Base-by-base conservation (phyloP, 1,139 yeast species). In the Hyphopichia khmerensis region DNA sequence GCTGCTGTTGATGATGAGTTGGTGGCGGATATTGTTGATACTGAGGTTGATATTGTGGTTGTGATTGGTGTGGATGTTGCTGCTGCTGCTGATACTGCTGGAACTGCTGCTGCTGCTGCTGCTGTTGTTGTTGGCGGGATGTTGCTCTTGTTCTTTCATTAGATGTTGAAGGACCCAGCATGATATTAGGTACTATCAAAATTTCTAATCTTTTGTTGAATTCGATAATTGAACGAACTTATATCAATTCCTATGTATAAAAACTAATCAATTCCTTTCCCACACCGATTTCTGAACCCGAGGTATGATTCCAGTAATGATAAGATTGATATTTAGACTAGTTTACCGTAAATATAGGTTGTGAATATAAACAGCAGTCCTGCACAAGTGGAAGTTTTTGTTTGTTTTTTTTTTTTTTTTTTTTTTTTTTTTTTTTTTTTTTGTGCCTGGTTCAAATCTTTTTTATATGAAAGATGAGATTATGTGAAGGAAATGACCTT, bases 121-220 rank as follows among this genome's bases (percentile, higher is more conserved):
- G 34, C 8, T 32, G 34, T 32, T 32, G 34, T 16, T 32, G 36
- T 24, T 47, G 24, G 38, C 43, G 23, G 42, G 48, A 32, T 43
- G 66, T 53, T 35, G 63, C 56, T 48, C 69, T 54, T 48, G 64
- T 56, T 49, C 69, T 54, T 48, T 64, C 69, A 50, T 59, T 62
- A 40, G 65, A 60, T 36, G 67, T 63, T 27, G 68, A 62, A 40
- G 67, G 68, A 38, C 64, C 66, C 62, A 59, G 64, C 60, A 61
- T 60, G 41, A 7, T 36, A 5, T 21, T 14, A n/a, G 15, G 10
- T 13, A n/a, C n/a, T 3, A n/a, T 29, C 13, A 7, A 27, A 27
- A 27, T 13, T 21, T 21, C 24, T 21, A 8, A 6, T 21, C 8
- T 21, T 21, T 21, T 6, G 5, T 21, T 8, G 8, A 21, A 6